phyloP scores from a whole-genome alignment of 371 early-diverging fungal genomes.

The Mortierella sp. region DNA sequence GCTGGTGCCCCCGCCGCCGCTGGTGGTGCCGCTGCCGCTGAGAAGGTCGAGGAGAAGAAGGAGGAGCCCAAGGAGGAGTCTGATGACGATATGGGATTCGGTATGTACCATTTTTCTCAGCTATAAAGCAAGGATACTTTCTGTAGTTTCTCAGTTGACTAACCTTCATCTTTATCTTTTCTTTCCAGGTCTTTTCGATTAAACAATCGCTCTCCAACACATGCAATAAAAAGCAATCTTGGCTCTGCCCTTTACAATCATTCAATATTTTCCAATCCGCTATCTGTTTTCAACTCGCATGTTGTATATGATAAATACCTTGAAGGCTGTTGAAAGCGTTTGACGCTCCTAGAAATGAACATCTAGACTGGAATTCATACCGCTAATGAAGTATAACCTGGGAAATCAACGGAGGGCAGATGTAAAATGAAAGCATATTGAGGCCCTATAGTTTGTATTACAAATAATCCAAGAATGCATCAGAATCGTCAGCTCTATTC shows the following conservation, averaged over 20 bases:
- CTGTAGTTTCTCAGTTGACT: constrained; percentile 7
- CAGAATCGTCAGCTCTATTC: too few relatives aligned
- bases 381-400: too few relatives aligned
- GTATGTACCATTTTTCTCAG: constrained; percentile 52
- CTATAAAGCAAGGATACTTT: neutral
- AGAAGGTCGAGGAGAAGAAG: constrained; percentile 73
- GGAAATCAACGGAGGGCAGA: too few relatives aligned
- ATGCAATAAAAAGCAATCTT: constrained; percentile 26
- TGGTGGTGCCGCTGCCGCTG: constrained; percentile 68
- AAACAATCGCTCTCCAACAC: constrained; percentile 57
- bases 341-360: too few relatives aligned
- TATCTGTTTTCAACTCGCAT: neutral
- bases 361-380: too few relatives aligned
- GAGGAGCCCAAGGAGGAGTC: constrained; percentile 90
- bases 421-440: too few relatives aligned
- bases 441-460: too few relatives aligned
- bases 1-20: constrained; percentile 69
- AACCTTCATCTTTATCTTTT: constrained; percentile 13
- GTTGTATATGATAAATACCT: too few relatives aligned
- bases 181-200: constrained; percentile 84
- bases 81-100: constrained; percentile 96
- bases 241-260: constrained; percentile 11
- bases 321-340: too few relatives aligned
- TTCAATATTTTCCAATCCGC: neutral
- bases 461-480: too few relatives aligned